Percentiles rank a stretch among this genome's conserved stretches.
Conservation (phyloP, 495 filamentous ascomycete species). For the Trichoderma virens region DNA sequence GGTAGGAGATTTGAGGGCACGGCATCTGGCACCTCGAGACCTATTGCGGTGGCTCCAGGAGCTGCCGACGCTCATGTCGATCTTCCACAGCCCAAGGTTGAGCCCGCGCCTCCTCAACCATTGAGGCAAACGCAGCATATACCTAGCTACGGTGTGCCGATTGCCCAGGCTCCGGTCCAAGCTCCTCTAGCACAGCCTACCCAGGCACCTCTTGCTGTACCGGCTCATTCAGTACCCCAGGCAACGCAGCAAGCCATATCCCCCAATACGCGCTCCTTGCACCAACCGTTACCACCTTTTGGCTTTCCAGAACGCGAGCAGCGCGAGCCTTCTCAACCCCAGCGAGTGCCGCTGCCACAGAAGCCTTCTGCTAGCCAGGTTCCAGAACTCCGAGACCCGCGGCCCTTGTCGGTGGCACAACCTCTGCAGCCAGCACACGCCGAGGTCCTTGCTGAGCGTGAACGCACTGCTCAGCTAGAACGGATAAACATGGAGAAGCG, state of each 20-base stretch:
- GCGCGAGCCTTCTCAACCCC: conserved; percentile 18
- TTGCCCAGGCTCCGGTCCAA: conserved; percentile 17
- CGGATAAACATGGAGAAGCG: conserved; percentile 1
- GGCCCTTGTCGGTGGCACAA: conserved; percentile 18
- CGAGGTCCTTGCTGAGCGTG: conserved; percentile 12
- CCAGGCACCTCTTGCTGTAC: conserved; percentile 19
- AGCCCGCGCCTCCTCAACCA: conserved; percentile 15
- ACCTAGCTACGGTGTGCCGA: conserved; percentile 9
- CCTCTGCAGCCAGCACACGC: conserved; percentile 22
- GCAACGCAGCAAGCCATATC: conserved; percentile 31
- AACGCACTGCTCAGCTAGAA: background rate
- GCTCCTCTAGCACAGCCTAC: conserved; percentile 19
- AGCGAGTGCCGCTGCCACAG: conserved; percentile 16
- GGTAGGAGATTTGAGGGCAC: conserved; percentile 42
- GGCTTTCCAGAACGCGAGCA: conserved; percentile 24
- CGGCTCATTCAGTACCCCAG: conserved; percentile 15
- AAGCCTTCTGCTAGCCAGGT: conserved; percentile 20
- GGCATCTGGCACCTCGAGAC: conserved; percentile 46
- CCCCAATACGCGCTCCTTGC: conserved; percentile 27
- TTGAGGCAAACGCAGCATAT: conserved; percentile 10
- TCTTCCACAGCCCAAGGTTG: conserved; percentile 38
- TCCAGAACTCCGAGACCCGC: conserved; percentile 21
- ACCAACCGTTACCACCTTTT: conserved; percentile 28
- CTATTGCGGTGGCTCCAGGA: conserved; percentile 49
- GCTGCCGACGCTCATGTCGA: conserved; percentile 51